Evolutionary conservation across 2,329 filamentous ascomycete species (phyloP).

Genomic region (Sclerotinia trifoliorum): DNA sequence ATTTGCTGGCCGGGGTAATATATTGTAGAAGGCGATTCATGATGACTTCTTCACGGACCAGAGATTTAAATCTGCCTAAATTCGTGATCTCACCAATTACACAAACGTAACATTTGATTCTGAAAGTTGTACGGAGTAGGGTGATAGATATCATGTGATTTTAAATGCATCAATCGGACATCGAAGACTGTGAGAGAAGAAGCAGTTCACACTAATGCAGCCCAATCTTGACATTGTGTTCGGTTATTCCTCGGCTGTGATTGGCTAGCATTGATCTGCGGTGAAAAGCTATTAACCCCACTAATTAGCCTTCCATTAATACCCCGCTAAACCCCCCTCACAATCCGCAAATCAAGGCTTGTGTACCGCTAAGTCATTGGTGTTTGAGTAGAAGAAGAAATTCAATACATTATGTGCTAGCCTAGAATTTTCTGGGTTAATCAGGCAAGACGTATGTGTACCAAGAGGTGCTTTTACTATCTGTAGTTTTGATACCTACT

Average conservation of each 20-base stretch:
- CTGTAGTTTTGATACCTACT: no score
- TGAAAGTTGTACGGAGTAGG: no score
- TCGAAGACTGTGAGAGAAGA: neutral
- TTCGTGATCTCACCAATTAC: neutral
- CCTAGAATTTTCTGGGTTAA: neutral
- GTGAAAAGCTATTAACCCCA: neutral
- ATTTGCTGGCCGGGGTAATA: neutral
- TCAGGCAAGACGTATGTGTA: neutral
- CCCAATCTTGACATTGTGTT: neutral
- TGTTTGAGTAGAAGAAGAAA: neutral
- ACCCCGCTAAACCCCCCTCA: no score
- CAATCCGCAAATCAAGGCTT: no score
- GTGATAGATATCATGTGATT: neutral
- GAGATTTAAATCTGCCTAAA: neutral
- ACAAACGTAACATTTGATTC: neutral
- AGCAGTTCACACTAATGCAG: conserved; percentile 4
- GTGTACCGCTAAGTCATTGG: no score
- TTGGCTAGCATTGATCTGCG: no score
- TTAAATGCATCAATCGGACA: neutral
- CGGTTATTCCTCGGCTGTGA: neutral
- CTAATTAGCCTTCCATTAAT: no score
- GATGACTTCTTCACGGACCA: neutral
- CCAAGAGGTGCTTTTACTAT: no score
- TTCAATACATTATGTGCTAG: neutral
- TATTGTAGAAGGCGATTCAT: neutral